These are phyloP conservation scores for Rhizopogon vinicolor DNA, from an alignment of 768 basidiomycete genomes.

Conservation along the genomic window DNA sequence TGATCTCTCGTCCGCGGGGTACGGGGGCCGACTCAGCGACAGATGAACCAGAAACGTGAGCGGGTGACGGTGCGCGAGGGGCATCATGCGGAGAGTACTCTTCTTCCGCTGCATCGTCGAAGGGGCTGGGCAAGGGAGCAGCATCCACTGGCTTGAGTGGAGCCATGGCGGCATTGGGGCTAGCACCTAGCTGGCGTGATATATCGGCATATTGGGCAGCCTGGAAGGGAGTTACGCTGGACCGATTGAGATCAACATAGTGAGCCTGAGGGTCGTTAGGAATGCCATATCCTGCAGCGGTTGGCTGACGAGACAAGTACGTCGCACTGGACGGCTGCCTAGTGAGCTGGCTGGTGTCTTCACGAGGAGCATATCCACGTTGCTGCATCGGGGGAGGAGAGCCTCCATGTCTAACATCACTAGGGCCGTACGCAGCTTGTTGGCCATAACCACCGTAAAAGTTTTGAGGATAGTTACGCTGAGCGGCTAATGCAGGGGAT, in stretches of 20 bases:
- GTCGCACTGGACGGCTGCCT: slow-evolving; percentile 16
- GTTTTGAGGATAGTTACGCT: slow-evolving; percentile 15
- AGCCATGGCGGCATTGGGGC: slow-evolving; percentile 17
- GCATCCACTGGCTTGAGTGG: slow-evolving; percentile 19
- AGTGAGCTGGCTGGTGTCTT: slow-evolving; percentile 19
- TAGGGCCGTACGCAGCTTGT: slow-evolving; percentile 12
- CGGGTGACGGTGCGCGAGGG: slow-evolving; percentile 31
- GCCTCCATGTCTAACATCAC: slow-evolving; percentile 7
- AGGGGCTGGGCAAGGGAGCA: slow-evolving; percentile 22
- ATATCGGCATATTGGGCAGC: slow-evolving; percentile 74
- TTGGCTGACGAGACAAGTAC: slow-evolving; percentile 18
- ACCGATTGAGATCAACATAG: slow-evolving; percentile 62
- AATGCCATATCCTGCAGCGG: slow-evolving; percentile 3
- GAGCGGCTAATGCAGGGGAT: slow-evolving; percentile 22
- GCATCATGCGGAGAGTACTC: not conserved
- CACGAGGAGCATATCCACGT: slow-evolving; percentile 21
- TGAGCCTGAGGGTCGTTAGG: slow-evolving; percentile 29
- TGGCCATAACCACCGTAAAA: slow-evolving; percentile 22
- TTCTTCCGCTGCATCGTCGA: slow-evolving; percentile 16
- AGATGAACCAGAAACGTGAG: slow-evolving; percentile 10
- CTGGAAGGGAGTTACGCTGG: slow-evolving; percentile 72
- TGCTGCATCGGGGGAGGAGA: slow-evolving; percentile 15
- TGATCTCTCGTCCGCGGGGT: slow-evolving; percentile 4
- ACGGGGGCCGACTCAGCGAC: slow-evolving; percentile 9
- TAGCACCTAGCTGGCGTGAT: slow-evolving; percentile 45